These are phyloP conservation scores for Pseudovirgaria hyperparasitica DNA, from an alignment of 2,329 filamentous ascomycete species.

Conservation along the genomic window DNA sequence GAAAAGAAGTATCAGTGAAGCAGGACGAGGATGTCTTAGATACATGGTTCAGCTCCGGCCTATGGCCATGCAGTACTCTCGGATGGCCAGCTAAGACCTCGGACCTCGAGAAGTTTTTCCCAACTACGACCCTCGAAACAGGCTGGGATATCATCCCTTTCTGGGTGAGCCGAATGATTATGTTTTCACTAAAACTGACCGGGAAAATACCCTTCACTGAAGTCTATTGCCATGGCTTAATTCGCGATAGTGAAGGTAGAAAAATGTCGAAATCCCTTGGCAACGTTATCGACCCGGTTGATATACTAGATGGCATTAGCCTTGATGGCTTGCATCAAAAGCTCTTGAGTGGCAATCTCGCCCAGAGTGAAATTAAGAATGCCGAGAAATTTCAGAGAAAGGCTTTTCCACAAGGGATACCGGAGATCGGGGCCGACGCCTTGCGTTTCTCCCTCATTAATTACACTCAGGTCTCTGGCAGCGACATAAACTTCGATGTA, in stretches of 20 bases:
- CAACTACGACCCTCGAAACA: conserved; percentile 59
- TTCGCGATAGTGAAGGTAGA: conserved; percentile 77
- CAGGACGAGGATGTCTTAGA: conserved; percentile 82
- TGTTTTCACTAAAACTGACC: conserved; percentile 77
- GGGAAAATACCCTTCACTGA: conserved; percentile 78
- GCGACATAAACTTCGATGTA: conserved; percentile 73
- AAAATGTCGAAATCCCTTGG: conserved; percentile 93
- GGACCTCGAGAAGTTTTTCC: conserved; percentile 5
- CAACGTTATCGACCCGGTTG: conserved; percentile 82
- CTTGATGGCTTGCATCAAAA: conserved; percentile 66
- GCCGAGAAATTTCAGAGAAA: conserved; percentile 85
- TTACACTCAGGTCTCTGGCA: conserved; percentile 68
- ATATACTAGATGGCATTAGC: conserved; percentile 73
- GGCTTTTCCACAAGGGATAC: conserved; percentile 80
- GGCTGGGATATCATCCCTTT: conserved; percentile 88
- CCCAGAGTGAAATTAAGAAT: conserved; percentile 62
- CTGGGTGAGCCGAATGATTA: conserved; percentile 85
- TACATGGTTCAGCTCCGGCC: conserved; percentile 82
- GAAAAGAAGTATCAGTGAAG: conserved; percentile 63
- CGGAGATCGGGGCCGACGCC: conserved; percentile 80
- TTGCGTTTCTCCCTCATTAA: conserved; percentile 75
- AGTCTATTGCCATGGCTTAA: conserved; percentile 82
- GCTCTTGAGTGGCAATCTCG: conserved; percentile 63
- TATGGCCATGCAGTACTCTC: conserved; percentile 23
- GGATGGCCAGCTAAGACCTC: conserved; percentile 7